Base-by-base conservation (phyloP, 257 asterid genomes). In the Cruciata laevipes region DNA sequence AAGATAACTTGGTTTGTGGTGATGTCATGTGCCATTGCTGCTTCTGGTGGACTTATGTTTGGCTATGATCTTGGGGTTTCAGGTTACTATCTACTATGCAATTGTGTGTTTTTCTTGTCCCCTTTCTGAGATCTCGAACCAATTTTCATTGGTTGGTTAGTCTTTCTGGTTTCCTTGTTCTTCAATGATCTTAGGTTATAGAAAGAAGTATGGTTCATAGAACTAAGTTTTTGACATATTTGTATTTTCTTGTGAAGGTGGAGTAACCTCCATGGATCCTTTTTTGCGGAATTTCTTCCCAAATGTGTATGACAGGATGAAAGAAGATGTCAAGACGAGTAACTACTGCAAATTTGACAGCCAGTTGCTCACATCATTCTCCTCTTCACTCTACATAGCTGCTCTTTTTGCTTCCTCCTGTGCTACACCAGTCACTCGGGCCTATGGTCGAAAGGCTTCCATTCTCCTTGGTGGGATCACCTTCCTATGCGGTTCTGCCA, bases 11-110 rank as follows among this genome's bases (percentile, higher is more conserved):
- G 58, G 58, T 52, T 17, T 52, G 58, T 52, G 58, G 58, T 52
- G 24, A 52, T 52, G 58, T 52, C 58, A 3, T 52, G 58, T 20
- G 58, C 58, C 24, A 52, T 52, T 52, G 58, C 58, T 52, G 58
- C 58, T 1, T 18, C 58, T 52, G 58, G 58, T 17, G 58, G 58
- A 18, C 58, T 52, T n/a, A 52, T 52, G 21, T 52, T 52, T 20
- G 58, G 58, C 58, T 20, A 52, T 18, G 58, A 52, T 52, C 58
- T 52, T n/a, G 58, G 58, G n/a, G 24, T 52, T 52, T 52, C 58
- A 52, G 58, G 51, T 42, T 42, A 11, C 51, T 11, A 3, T 42
- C 51, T 13, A 42, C 51, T 42, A 42, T 42, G 51, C 13, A 18
- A 11, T 11, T 40, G 49, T 40, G 49, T 40, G 17, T 12, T 40